Evolutionary conservation across 1,284 basidiomycete species (phyloP).

Genomic region (Boletus nobilissimus): DNA sequence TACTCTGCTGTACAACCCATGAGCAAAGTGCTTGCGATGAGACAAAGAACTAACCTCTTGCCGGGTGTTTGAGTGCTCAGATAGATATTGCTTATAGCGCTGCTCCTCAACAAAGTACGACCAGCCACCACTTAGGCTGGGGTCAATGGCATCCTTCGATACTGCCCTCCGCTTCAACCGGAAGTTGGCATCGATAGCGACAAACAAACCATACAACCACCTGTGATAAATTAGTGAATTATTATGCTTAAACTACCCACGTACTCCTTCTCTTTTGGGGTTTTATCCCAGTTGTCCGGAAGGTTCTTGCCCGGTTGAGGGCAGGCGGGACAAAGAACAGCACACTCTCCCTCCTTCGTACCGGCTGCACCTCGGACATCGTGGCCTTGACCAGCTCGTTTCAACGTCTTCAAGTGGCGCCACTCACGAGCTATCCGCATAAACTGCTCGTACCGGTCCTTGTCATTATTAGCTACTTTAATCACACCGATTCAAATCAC

Average conservation of each 20-base stretch:
- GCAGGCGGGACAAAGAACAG: not conserved
- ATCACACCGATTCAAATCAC: not conserved
- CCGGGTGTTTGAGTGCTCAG: no score
- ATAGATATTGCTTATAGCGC: not conserved
- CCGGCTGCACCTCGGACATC: not conserved
- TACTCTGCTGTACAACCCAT: no score
- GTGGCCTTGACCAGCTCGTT: not conserved
- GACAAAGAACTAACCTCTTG: not conserved
- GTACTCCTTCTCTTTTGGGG: not conserved
- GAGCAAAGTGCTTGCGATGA: no score
- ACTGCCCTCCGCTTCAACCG: slow-evolving; percentile 39
- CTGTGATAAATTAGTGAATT: not conserved
- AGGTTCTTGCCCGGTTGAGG: not conserved
- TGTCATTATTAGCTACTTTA: not conserved
- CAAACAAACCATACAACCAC: not conserved
- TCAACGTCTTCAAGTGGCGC: not conserved
- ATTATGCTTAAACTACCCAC: not conserved
- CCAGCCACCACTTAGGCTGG: slow-evolving; percentile 37
- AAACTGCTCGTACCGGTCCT: not conserved
- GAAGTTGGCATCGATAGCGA: slow-evolving; percentile 33
- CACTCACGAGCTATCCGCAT: not conserved
- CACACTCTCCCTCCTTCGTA: not conserved
- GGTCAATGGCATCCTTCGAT: slow-evolving; percentile 36
- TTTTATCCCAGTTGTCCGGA: not conserved
- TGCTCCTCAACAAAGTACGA: slow-evolving; percentile 38